Percentiles rank a stretch among this genome's conserved stretches.
phyloP scores from a whole-genome alignment of 768 basidiomycete species.

The Flagelloscypha sp. region DNA sequence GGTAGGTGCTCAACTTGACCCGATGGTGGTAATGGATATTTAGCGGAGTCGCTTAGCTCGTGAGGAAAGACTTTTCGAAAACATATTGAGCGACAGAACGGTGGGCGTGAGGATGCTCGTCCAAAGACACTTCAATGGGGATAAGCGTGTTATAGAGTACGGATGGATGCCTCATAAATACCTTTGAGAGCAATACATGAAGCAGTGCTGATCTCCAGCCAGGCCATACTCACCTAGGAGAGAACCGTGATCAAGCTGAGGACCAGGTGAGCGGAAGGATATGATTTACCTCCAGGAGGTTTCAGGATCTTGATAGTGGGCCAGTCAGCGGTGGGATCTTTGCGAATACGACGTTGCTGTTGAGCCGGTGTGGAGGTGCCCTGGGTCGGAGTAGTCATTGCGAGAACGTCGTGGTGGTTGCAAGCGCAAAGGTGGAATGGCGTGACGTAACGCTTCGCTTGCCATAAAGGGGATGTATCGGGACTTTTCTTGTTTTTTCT shows the following conservation, averaged over 20 bases:
- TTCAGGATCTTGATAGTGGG: constrained; percentile 48
- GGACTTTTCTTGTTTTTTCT: constrained; percentile 18
- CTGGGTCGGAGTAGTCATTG: constrained; percentile 4
- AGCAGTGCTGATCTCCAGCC: constrained; percentile 52
- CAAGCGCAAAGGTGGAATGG: constrained; percentile 7
- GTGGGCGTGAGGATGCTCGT: constrained; percentile 43
- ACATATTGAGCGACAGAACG: constrained; percentile 51
- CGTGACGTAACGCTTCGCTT: constrained; percentile 19
- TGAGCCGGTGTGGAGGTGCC: constrained; percentile 10
- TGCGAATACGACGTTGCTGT: constrained; percentile 23
- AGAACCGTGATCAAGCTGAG: constrained; percentile 5
- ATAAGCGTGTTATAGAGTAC: no score
- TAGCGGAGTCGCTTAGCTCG: constrained; percentile 50
- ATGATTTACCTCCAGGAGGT: constrained; percentile 36
- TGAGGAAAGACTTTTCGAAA: constrained; percentile 60
- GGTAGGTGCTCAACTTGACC: constrained; percentile 48
- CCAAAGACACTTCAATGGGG: no score
- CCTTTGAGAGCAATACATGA: constrained; percentile 57
- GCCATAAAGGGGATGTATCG: constrained; percentile 7
- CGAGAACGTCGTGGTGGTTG: constrained; percentile 5
- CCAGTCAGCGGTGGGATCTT: constrained; percentile 37
- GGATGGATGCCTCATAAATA: no score
- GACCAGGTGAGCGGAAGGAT: constrained; percentile 1
- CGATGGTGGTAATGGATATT: constrained; percentile 57
- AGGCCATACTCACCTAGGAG: constrained; percentile 38